phyloP scores from a whole-genome alignment of 345 rosid species.

The Gossypium stocksii region DNA sequence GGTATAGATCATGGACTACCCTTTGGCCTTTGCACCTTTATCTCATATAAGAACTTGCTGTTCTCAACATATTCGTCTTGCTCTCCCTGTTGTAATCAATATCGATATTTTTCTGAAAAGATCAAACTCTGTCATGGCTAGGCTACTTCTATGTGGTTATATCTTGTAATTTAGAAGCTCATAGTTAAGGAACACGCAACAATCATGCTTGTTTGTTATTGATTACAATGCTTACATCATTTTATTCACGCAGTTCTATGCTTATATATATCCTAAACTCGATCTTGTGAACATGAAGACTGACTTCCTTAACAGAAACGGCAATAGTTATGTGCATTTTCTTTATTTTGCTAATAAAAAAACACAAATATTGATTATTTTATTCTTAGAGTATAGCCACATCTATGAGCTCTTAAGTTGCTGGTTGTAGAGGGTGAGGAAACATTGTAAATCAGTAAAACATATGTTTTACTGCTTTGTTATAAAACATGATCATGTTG shows the following conservation, averaged over 20 bases:
- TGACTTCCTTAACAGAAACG: constrained; percentile 91
- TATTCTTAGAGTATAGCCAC: too few relatives aligned
- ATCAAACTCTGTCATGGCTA: background rate
- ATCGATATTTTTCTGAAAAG: background rate
- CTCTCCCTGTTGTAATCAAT: background rate
- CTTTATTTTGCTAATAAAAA: background rate
- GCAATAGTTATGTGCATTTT: constrained; percentile 27
- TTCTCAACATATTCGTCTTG: background rate
- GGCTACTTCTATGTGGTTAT: background rate
- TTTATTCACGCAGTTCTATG: constrained; percentile 69
- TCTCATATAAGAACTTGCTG: background rate
- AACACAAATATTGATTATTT: too few relatives aligned
- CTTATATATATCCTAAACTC: constrained; percentile 67
- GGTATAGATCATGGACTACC: constrained; percentile 30
- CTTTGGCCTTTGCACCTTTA: background rate
- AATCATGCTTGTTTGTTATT: background rate
- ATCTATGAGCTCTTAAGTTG: background rate
- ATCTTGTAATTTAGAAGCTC: background rate
- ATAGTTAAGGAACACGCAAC: background rate
- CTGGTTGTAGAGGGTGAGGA: too few relatives aligned
- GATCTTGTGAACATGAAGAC: constrained; percentile 82
- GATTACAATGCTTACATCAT: constrained; percentile 9
- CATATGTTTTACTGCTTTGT: too few relatives aligned
- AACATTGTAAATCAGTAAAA: too few relatives aligned
- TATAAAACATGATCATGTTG: background rate